These are phyloP conservation scores for Candida rishiriensis DNA, from an alignment of 805 yeast species.

Conservation along the genomic window DNA sequence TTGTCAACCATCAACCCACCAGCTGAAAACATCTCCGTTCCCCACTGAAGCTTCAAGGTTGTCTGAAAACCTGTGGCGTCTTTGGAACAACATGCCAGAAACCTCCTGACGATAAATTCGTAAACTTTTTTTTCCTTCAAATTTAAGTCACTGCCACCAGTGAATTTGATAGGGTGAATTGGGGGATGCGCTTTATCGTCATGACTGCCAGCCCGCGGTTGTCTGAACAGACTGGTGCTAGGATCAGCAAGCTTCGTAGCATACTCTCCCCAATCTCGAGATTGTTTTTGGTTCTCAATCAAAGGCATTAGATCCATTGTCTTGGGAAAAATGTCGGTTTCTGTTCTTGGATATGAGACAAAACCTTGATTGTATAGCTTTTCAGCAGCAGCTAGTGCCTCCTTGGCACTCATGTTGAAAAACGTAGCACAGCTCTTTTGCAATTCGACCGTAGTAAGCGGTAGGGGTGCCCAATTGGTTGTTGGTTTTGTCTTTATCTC, in stretches of 20 bases:
- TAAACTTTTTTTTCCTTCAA: slow-evolving; percentile 66
- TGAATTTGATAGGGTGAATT: slow-evolving; percentile 72
- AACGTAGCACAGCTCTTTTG: slow-evolving; percentile 79
- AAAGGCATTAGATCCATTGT: slow-evolving; percentile 65
- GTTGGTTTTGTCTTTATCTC: slow-evolving; percentile 58
- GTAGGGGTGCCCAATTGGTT: slow-evolving; percentile 76
- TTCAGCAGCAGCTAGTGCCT: slow-evolving; percentile 76
- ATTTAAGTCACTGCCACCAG: slow-evolving; percentile 25
- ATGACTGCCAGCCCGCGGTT: slow-evolving; percentile 76
- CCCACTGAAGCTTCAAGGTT: slow-evolving; percentile 68
- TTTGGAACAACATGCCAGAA: slow-evolving; percentile 85
- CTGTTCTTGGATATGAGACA: slow-evolving; percentile 95
- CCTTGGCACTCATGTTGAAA: slow-evolving; percentile 76
- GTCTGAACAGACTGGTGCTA: slow-evolving; percentile 39
- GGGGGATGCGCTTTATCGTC: slow-evolving; percentile 99
- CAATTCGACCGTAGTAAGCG: slow-evolving; percentile 89
- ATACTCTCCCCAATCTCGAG: slow-evolving; percentile 66
- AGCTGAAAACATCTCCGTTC: slow-evolving; percentile 64
- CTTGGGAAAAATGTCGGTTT: slow-evolving; percentile 81
- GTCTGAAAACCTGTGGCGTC: slow-evolving; percentile 82
- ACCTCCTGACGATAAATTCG: slow-evolving; percentile 80
- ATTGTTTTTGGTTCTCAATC: slow-evolving; percentile 55
- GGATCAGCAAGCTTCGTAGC: slow-evolving; percentile 42
- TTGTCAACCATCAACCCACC: slow-evolving; percentile 73
- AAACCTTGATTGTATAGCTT: slow-evolving; percentile 79